A percentile compares a stretch with the other conserved stretches of the same genome.
Evolutionary conservation across 495 filamentous ascomycete genomes (phyloP).

Genomic region (Aspergillus sclerotioniger): DNA sequence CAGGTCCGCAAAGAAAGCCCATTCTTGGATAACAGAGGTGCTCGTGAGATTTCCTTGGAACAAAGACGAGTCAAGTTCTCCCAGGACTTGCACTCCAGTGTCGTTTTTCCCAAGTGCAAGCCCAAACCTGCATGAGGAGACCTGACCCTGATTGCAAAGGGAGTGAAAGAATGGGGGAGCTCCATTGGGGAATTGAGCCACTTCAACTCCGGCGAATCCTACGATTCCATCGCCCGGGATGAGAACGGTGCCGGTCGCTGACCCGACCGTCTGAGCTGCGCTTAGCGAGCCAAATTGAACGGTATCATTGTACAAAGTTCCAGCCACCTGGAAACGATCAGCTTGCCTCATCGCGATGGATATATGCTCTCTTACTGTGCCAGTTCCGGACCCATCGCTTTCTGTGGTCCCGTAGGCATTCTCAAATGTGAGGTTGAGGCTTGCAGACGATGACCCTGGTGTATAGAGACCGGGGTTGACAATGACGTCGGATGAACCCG

Average conservation of each 20-base stretch:
- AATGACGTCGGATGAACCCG: slow-evolving; percentile 17
- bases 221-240: slow-evolving; percentile 20
- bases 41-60: slow-evolving; percentile 16
- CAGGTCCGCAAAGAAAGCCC: slow-evolving; percentile 13
- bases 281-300: slow-evolving; percentile 11
- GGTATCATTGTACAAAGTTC: slow-evolving; percentile 14
- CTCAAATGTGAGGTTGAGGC: slow-evolving; percentile 10
- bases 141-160: slow-evolving; percentile 7
- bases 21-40: slow-evolving; percentile 8
- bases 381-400: slow-evolving; percentile 17
- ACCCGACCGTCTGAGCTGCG: slow-evolving; percentile 12
- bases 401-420: slow-evolving; percentile 16
- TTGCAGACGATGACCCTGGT: neutral
- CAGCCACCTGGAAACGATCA: slow-evolving; percentile 5
- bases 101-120: slow-evolving; percentile 8
- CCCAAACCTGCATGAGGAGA: slow-evolving; percentile 15
- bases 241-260: neutral
- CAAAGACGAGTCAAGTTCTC: slow-evolving; percentile 10
- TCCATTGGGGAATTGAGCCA: slow-evolving; percentile 7
- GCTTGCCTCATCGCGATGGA: neutral
- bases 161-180: slow-evolving; percentile 14
- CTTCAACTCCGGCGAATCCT: slow-evolving; percentile 15
- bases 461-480: slow-evolving; percentile 16
- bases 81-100: slow-evolving; percentile 12
- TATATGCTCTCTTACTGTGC: slow-evolving; percentile 7